Conservation (phyloP, 75 land plant species). For the Cunninghamia lanceolata region DNA sequence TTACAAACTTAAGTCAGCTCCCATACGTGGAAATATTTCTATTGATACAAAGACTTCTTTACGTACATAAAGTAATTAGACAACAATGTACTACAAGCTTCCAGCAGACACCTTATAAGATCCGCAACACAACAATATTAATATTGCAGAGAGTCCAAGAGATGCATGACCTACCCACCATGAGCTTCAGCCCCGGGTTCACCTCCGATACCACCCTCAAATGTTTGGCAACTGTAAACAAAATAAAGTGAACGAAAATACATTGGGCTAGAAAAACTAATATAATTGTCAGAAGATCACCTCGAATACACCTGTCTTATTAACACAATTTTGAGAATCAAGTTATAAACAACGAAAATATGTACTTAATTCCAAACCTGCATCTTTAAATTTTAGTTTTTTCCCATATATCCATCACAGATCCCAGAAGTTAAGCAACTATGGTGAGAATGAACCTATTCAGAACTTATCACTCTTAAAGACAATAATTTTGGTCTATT, state of each 20-base stretch:
- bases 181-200: constrained; percentile 99
- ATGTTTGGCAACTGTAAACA: constrained; percentile 89
- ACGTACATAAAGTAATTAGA: not conserved
- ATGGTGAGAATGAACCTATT: not conserved
- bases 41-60: not conserved
- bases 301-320: not conserved
- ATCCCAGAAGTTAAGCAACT: not conserved
- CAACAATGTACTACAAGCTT: not conserved
- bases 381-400: not conserved
- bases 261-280: not conserved
- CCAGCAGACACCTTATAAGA: not conserved
- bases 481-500: not conserved
- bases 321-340: not conserved
- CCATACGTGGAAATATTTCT: not conserved
- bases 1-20: not conserved
- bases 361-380: not conserved
- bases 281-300: not conserved
- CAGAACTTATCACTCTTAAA: not conserved
- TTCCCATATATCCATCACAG: not conserved
- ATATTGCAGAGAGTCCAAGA: not conserved
- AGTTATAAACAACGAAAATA: not conserved
- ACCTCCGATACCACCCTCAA: constrained; percentile 98
- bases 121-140: not conserved
- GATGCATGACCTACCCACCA: constrained; percentile 82
- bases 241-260: not conserved